Conservation (phyloP, 2,329 filamentous ascomycete genomes). For the Mycosphaerella sp. region DNA sequence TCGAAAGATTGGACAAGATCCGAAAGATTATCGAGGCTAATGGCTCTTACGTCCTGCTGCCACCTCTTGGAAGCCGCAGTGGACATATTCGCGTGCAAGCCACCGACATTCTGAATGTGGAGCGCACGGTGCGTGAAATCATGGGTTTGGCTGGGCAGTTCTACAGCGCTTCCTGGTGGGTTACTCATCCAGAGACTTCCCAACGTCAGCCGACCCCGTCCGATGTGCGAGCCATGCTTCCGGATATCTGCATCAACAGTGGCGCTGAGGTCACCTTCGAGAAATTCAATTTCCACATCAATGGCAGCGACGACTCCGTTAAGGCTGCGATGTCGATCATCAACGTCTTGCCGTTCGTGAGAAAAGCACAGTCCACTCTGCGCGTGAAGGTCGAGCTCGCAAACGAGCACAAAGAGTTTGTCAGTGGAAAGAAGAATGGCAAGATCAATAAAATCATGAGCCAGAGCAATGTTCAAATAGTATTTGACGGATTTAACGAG, state of each 20-base stretch:
- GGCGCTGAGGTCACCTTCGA: constrained; percentile 93
- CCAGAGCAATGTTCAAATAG: constrained; percentile 97
- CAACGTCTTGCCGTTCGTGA: constrained; percentile 82
- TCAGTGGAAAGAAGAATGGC: constrained; percentile 98
- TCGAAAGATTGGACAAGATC: constrained; percentile 89
- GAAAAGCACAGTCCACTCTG: constrained; percentile 82
- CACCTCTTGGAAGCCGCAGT: constrained; percentile 76
- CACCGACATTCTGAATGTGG: constrained; percentile 85
- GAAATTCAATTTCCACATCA: constrained; percentile 87
- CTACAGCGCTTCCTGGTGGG: constrained; percentile 95
- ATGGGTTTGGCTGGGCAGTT: constrained; percentile 96
- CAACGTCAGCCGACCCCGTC: constrained; percentile 55
- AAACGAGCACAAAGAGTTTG: constrained; percentile 99
- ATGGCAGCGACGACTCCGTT: constrained; percentile 91
- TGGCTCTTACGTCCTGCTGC: constrained; percentile 90
- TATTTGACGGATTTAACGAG: constrained; percentile 98
- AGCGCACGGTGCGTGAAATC: constrained; percentile 89
- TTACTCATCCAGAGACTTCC: constrained; percentile 66
- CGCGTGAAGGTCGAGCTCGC: constrained; percentile 97
- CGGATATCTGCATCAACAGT: constrained; percentile 93
- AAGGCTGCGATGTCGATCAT: constrained; percentile 94
- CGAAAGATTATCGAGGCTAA: constrained; percentile 97
- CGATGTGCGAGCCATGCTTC: constrained; percentile 83
- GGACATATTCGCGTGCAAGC: constrained; percentile 85
- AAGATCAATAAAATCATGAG: constrained; percentile 99